A percentile compares a stretch with the other conserved stretches of the same genome.
phyloP scores from a whole-genome alignment of 768 basidiomycete genomes.

The Dentipellis fragilis region DNA sequence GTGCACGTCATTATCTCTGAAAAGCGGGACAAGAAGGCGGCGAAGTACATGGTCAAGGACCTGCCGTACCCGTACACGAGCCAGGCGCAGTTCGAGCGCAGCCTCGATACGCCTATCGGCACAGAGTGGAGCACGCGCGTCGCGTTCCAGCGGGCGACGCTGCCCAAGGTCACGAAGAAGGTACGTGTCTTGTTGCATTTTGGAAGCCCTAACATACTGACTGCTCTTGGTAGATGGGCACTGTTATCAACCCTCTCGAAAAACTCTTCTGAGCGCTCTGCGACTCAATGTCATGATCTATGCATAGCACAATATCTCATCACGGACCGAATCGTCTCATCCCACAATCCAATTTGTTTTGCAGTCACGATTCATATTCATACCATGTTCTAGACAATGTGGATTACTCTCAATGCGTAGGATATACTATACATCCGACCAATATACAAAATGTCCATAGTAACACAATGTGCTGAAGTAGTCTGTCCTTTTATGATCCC shows the following conservation, averaged over 20 bases:
- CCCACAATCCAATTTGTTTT: too few relatives aligned
- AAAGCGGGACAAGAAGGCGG: slow-evolving; percentile 88
- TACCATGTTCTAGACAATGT: neutral
- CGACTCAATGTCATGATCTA: neutral
- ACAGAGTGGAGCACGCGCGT: slow-evolving; percentile 90
- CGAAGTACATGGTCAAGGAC: slow-evolving; percentile 84
- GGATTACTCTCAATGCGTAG: neutral
- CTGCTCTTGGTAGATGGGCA: slow-evolving; percentile 42
- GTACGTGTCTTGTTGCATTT: slow-evolving; percentile 25
- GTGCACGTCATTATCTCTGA: slow-evolving; percentile 93
- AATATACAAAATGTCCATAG: too few relatives aligned
- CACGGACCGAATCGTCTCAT: neutral
- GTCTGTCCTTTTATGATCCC: slow-evolving; percentile 4
- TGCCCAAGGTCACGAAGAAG: slow-evolving; percentile 85
- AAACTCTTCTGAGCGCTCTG: slow-evolving; percentile 30
- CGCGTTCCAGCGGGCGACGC: slow-evolving; percentile 72
- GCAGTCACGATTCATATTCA: neutral
- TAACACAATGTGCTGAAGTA: neutral
- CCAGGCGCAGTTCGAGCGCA: slow-evolving; percentile 84
- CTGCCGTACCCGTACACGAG: slow-evolving; percentile 93
- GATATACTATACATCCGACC: neutral
- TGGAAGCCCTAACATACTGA: neutral
- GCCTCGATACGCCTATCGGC: slow-evolving; percentile 74
- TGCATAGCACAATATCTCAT: neutral
- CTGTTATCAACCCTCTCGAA: slow-evolving; percentile 59